A percentile compares a stretch with the other conserved stretches of the same genome.
Evolutionary conservation across 2,329 filamentous ascomycete species (phyloP).

Genomic region (Trematosphaeria pertusa): DNA sequence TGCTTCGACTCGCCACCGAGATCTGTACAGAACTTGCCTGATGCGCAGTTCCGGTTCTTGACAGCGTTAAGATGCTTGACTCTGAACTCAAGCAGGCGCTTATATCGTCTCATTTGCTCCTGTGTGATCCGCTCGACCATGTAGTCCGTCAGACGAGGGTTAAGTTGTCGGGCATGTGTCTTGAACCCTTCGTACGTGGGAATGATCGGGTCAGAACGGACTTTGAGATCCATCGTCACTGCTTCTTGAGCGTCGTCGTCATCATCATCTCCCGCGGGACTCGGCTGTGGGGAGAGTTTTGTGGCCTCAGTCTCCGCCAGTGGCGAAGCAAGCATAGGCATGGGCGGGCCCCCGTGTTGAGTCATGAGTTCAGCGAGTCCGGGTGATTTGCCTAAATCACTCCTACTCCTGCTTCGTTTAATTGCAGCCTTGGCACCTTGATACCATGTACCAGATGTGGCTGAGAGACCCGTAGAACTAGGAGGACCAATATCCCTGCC

Average conservation of each 20-base stretch:
- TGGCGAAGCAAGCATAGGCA: slow-evolving; percentile 61
- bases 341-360: slow-evolving; percentile 64
- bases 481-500: slow-evolving; percentile 63
- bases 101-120: slow-evolving; percentile 81
- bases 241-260: slow-evolving; percentile 59
- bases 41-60: slow-evolving; percentile 64
- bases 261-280: slow-evolving; percentile 48
- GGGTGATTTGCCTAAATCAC: slow-evolving; percentile 59
- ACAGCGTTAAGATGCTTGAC: slow-evolving; percentile 73
- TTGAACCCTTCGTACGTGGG: slow-evolving; percentile 80
- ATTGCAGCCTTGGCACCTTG: slow-evolving; percentile 52
- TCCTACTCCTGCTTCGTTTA: slow-evolving; percentile 62
- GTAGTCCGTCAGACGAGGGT: slow-evolving; percentile 72
- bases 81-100: slow-evolving; percentile 72
- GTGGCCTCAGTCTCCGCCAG: slow-evolving; percentile 45
- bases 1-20: slow-evolving; percentile 70
- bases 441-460: slow-evolving; percentile 45
- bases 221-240: slow-evolving; percentile 66
- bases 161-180: slow-evolving; percentile 73
- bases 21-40: slow-evolving; percentile 68
- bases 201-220: slow-evolving; percentile 70
- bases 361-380: slow-evolving; percentile 63
- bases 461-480: slow-evolving; percentile 49
- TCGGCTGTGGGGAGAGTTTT: slow-evolving; percentile 39
- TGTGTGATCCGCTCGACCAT: slow-evolving; percentile 82